Evolutionary conservation across 1,284 basidiomycete species (phyloP), one percentile per base, ranked within the genome.

Genomic region (Moesziomyces sp.): DNA sequence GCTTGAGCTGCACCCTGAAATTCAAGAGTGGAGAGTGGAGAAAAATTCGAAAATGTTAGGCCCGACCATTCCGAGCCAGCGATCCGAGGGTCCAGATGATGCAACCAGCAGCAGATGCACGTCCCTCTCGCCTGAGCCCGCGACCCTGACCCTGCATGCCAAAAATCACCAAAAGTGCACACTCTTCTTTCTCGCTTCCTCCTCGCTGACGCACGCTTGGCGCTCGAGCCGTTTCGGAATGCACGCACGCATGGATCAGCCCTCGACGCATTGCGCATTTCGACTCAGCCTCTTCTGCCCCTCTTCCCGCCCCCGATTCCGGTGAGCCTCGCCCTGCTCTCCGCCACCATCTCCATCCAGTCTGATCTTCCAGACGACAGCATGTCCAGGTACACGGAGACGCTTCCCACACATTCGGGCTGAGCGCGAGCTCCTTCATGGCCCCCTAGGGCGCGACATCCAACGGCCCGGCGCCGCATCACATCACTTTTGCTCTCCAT

Each of bases 81-180:
- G 28, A 56, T 56, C 53, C 53, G 53, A 56, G 53, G 34, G 46
- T 43, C 8, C n/a, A 19, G 30, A 50, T 50, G 55, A 50, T 50
- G 55, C 55, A 50, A 28, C 6, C 26, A 21, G 21, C 21, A 45
- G 21, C 45, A 42, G 46, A 40, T 40, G 38, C 38, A 40, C 38
- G 38, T n/a, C 38, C 16, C 38, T 38, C 35, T 40, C 38, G 38
- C 38, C 38, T 40, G 38, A 40, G 16, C 14, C 11, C 2, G 38
- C 38, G 38, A 18, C 38, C 38, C 38, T 40, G 38, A 40, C 38
- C 38, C 38, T 40, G 38, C 38, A 40, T 40, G 16, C 1, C 38
- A 18, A 40, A 40, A 40, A 40, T 40, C 38, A 40, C 30, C 10
- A 34, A 34, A 34, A 34, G 30, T 11, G 13, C 30, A 13, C 30